These are phyloP conservation scores for Clonostachys rhizophaga DNA, from an alignment of 2,329 filamentous ascomycete species.

Conservation along the genomic window DNA sequence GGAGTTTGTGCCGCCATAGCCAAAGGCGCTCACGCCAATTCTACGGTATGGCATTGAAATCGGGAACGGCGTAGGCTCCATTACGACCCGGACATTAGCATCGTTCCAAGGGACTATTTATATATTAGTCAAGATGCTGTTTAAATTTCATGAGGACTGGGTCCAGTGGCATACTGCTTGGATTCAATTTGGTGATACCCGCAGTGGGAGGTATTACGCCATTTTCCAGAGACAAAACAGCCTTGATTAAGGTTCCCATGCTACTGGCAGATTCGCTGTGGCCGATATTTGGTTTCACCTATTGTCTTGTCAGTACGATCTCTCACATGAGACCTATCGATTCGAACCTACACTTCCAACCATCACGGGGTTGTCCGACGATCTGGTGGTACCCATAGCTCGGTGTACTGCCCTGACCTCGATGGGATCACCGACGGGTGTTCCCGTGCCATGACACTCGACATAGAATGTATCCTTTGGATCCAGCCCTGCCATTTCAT, in stretches of 20 bases:
- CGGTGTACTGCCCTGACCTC: conserved; percentile 22
- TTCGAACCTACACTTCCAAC: too few species aligned
- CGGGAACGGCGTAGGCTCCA: conserved; percentile 1
- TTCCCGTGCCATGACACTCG: conserved; percentile 22
- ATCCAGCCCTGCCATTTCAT: conserved; percentile 10
- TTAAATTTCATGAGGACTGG: conserved; percentile 3
- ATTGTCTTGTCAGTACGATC: conserved; percentile 28
- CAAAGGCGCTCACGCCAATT: conserved; percentile 16
- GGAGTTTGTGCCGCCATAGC: conserved; percentile 38
- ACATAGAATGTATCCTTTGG: conserved; percentile 17
- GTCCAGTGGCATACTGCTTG: conserved; percentile 7
- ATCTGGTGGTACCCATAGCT: conserved; percentile 13
- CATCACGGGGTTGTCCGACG: too few species aligned
- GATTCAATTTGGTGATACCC: conserved; percentile 14
- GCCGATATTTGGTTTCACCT: conserved; percentile 19
- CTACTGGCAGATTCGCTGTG: conserved; percentile 19
- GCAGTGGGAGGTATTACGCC: conserved; percentile 16
- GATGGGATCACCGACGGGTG: conserved; percentile 17
- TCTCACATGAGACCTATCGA: too few species aligned
- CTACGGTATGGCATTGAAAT: neutral
- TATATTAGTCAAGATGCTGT: neutral
- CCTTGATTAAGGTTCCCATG: conserved; percentile 17
- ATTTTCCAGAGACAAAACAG: conserved; percentile 14
- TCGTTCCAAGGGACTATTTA: neutral
- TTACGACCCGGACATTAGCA: conserved; percentile 2